Base-by-base conservation (phyloP, 1,284 basidiomycete species). In the Hortiboletus rubellus region DNA sequence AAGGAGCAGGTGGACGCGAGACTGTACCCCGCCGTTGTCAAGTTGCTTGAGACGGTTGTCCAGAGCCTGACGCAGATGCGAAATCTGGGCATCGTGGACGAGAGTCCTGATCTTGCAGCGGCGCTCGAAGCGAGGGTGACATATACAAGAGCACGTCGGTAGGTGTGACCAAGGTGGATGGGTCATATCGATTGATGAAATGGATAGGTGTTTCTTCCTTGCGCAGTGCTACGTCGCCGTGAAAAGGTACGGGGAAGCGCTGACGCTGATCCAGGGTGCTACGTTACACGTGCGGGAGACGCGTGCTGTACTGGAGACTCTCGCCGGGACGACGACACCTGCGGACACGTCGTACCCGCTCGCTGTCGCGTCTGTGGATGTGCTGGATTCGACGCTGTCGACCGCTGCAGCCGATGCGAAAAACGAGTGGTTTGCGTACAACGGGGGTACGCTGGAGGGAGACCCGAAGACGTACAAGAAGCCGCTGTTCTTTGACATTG, bases 401-500 rank as follows among this genome's bases (percentile, higher is more conserved):
- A 63, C 73, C 1, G 83, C 88, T 58, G 80, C 79, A 46, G 64
- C 79, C 7, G 76, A 78, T 2, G 81, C 85, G 71, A 94, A 94
- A 72, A 84, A 82, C 42, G 87, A 87, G 38, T 92, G 93, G 86
- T 92, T 93, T 65, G 79, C 84, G 1, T 82, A 83, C 69, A 90
- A 91, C 61, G 88, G 92, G 5, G 88, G 88, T 7, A 74, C 77
- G 8, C 67, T 74, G 27, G 71, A 77, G 5, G 69, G 72, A 0
- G 79, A 80, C 54, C 66, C 75, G 44, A 79, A 79, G 61, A 69
- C 77, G 33, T 76, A 85, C 72, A 86, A 88, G 76, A 95, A 95
- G 71, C 91, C 91, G 9, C 68, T 94, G 36, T 96, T 96, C 79
- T 96, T 94, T 74, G 92, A 96, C 71, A 90, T 93, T 62, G 94